Base-by-base conservation (phyloP, 108 stramenopile species). In the Cylindrotheca closterium region DNA sequence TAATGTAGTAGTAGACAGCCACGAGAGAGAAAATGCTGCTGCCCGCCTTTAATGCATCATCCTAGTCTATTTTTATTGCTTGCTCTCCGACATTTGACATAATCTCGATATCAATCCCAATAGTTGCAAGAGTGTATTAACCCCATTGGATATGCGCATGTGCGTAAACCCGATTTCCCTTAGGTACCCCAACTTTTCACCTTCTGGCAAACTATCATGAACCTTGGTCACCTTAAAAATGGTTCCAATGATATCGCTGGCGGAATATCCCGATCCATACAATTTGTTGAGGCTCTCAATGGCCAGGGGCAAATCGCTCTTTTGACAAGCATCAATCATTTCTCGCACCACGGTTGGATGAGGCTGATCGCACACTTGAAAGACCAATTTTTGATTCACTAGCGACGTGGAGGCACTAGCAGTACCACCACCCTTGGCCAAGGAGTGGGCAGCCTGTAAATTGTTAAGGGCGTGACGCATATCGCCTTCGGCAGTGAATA, bases 401-500 rank as follows among this genome's bases (percentile, higher is more conserved):
- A 73, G 68, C 2, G 84, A 92, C 28, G 96, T 96, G 46, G 67
- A 68, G 8, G 59, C 73, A 29, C 50, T 57, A 7, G 42, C 42
- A 18, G 30, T 32, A 12, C 19, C 4, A 17, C 55, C 52, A 5
- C 51, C 50, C 52, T 51, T 52, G 28, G 71, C 67, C 49, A 79
- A 59, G 53, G 65, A 68, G 61, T 76, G 62, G 18, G 99, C 96
- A 2, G 95, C 88, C 79, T 99, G 99, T 27, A 99, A 68, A 74
- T 97, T 97, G 78, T 99, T 98, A 52, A 98, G 78, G 1, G 99
- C 98, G 70, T 99, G 92, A 18, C 99, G 86, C 97, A 99, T 97
- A 72, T 99, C 99, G 19, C 99, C 99, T 80, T 99, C 98, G 47
- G 98, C 98, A 2, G 97, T 98, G 74, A 99, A 98, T 63, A 99